Evolutionary conservation across 2,329 filamentous ascomycete species (phyloP), one percentile per base, ranked within the genome.

Genomic region (Graphilbum sp.): DNA sequence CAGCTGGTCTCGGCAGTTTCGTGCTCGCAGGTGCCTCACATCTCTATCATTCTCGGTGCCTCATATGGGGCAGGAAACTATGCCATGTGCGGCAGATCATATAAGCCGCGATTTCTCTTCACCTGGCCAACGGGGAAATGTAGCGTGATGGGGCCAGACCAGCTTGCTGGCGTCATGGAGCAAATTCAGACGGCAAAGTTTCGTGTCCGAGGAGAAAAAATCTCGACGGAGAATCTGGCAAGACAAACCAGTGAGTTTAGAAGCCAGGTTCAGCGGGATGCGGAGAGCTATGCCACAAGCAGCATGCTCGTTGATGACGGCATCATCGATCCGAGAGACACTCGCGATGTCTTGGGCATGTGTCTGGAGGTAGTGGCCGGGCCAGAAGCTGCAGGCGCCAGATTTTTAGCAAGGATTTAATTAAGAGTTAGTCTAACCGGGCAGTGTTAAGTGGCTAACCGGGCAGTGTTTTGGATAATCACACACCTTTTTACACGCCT

Each of bases 221-320:
- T 18, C 25, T 5, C 34, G 16, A 35, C 16, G 27, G 27, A 30
- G 15, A 30, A 30, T 5, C 10, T 30, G 27, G 15, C 9, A 30
- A 30, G 15, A 30, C 10, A 30, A 12, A 30, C 27, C 9, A n/a
- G 6, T 13, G 27, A 30, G 15, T 74, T 84, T 47, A 65, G 67
- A 33, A 76, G 78, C 10, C 77, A 79, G 4, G 79, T 23, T 5
- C 21, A 36, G 23, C 35, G 19, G 7, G 39, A 37, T 4, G 20
- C 18, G 5, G 29, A 79, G 0, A 64, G 84, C 36, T 84, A 82
- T 53, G 81, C 79, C 5, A 69, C 41, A 5, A 43, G 41, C 29
- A 29, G 34, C 8, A 31, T 36, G 12, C 16, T 43, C 5, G 8
- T 43, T 9, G 37, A 43, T 21, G 41, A 43, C 13, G 41, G 41